Evolutionary conservation across 225 moss, liverwort and hornwort genomes (phyloP), one percentile per base, ranked within the genome.

Genomic region (Lunularia cruciata): DNA sequence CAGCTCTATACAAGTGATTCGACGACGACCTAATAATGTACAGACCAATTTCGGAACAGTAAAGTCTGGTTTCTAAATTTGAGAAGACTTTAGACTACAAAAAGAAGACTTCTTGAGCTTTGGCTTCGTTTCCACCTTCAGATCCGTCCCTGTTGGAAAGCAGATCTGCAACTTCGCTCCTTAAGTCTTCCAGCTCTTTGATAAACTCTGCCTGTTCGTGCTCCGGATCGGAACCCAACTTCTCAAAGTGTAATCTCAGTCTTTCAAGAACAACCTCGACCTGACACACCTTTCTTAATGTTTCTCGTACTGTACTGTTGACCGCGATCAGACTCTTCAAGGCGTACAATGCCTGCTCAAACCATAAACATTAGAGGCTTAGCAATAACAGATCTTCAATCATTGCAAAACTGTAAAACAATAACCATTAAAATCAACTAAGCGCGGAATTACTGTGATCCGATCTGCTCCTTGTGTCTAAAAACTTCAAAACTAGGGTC

Each of bases 301-400:
- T 75, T 47, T 78, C 57, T 37, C 86, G 84, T 56, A 92, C 58
- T 14, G 28, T 43, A 47, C 62, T 67, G 47, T 76, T 84, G 18
- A 90, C 77, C 61, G 81, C 76, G 53, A 79, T 78, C n/a, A 95
- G 55, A 16, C 86, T 86, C 78, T 74, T 81, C 13, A 95, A 71
- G 46, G 95, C 92, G 79, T 86, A 85, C 73, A 95, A 73, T 57
- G 92, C 92, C 95, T 95, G 83, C 85, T 81, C 27, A 71, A 12
- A 3, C 2, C 31, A 27, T 1, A 30, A n/a, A 32, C 14, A 64
- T 12, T 15, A 30, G 0, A 14, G 45, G 40, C 13, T 40, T 40
- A 6, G 13, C 8, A 40, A 40, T n/a, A n/a, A n/a, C n/a, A n/a
- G n/a, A n/a, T n/a, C n/a, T n/a, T n/a, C n/a, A n/a, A n/a, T n/a